Conservation (phyloP, 306 rosid species). For the Lotus japonicus region DNA sequence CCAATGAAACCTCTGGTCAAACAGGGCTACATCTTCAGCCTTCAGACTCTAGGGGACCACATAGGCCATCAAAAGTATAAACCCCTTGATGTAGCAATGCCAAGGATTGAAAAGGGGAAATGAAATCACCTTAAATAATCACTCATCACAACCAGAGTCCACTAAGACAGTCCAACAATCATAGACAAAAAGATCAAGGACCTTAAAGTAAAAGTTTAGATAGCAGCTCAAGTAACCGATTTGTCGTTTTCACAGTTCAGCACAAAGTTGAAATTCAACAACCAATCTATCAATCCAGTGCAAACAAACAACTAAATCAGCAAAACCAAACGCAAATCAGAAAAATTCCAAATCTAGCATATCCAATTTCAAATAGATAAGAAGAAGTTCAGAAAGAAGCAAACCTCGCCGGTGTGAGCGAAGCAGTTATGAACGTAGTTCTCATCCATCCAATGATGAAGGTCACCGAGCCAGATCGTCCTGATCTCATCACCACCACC, state of each 20-base stretch:
- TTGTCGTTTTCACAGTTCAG: background rate
- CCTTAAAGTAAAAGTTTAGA: background rate
- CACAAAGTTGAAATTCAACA: background rate
- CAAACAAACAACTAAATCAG: background rate
- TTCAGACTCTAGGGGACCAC: slow-evolving; percentile 22
- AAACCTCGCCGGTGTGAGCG: slow-evolving; percentile 76
- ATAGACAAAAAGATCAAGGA: slow-evolving; percentile 5
- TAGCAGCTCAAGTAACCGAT: background rate
- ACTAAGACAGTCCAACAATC: background rate
- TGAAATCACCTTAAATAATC: background rate
- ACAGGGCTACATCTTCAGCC: background rate
- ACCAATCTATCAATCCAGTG: background rate
- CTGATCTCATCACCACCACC: slow-evolving; percentile 85
- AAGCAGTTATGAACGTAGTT: slow-evolving; percentile 66
- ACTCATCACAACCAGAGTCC: background rate
- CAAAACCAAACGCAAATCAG: background rate
- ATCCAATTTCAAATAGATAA: background rate
- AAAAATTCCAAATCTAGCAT: slow-evolving; percentile 12
- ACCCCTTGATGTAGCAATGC: background rate
- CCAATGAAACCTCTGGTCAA: too few species aligned
- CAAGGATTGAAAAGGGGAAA: background rate
- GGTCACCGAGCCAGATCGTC: slow-evolving; percentile 94
- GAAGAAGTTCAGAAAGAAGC: background rate
- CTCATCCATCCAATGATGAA: slow-evolving; percentile 94
- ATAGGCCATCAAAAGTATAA: background rate